Percentiles rank a stretch among this genome's conserved stretches.
phyloP scores from a whole-genome alignment of 2,329 filamentous ascomycete genomes.

The Colletotrichum tabaci region DNA sequence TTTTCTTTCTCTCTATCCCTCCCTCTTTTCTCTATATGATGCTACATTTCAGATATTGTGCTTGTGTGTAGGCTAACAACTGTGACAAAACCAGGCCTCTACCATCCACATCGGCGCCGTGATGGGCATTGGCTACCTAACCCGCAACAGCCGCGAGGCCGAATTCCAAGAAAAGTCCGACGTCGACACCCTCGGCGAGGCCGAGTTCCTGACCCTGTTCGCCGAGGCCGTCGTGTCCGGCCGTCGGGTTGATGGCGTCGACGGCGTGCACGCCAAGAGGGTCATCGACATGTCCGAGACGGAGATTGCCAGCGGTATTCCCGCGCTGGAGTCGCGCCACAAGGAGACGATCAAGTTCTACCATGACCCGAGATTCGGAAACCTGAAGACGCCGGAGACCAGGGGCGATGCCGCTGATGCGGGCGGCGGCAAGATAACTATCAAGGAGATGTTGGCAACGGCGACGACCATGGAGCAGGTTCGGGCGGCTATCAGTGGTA shows the following conservation, averaged over 20 bases:
- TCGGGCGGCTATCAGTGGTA: neutral
- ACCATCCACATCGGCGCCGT: slow-evolving; percentile 56
- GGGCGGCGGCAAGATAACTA: neutral
- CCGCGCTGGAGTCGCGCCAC: slow-evolving; percentile 6
- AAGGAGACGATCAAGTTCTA: slow-evolving; percentile 10
- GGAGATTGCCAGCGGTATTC: slow-evolving; percentile 10
- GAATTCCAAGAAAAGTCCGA: slow-evolving; percentile 28
- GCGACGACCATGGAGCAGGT: slow-evolving; percentile 13
- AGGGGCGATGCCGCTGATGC: neutral
- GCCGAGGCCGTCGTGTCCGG: slow-evolving; percentile 58
- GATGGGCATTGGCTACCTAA: slow-evolving; percentile 59
- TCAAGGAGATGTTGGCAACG: slow-evolving; percentile 16
- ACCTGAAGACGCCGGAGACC: slow-evolving; percentile 6
- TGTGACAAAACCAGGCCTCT: slow-evolving; percentile 40
- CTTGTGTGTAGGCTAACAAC: too few relatives aligned
- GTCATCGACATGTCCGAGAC: slow-evolving; percentile 6
- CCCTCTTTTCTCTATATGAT: too few relatives aligned
- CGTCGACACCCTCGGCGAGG: slow-evolving; percentile 42
- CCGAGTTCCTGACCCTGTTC: slow-evolving; percentile 58
- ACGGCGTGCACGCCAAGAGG: neutral
- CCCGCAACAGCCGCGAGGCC: slow-evolving; percentile 36
- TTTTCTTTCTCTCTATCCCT: neutral
- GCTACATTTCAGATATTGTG: too few relatives aligned
- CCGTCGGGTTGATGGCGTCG: slow-evolving; percentile 34
- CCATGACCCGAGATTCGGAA: slow-evolving; percentile 18